Percentiles rank a stretch among this genome's conserved stretches.
Conservation (phyloP, 768 basidiomycete genomes). For the Naematelia aurantialba region DNA sequence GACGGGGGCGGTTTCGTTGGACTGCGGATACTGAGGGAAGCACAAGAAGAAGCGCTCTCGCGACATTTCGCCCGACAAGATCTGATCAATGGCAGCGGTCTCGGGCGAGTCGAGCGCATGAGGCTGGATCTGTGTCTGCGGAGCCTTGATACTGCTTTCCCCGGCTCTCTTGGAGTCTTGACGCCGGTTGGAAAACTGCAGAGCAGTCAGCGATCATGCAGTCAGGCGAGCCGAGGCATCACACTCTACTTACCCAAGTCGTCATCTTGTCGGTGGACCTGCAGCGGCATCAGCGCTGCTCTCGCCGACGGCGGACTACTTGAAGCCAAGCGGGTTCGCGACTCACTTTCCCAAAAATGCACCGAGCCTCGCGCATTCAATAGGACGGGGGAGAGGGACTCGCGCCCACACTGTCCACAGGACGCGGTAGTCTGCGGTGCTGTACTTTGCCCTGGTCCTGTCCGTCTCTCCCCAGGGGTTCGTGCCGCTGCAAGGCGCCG, state of each 20-base stretch:
- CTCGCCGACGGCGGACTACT: too few relatives aligned
- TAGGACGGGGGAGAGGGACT: not conserved
- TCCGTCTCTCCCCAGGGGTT: not conserved
- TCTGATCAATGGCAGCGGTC: not conserved
- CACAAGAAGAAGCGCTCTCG: not conserved
- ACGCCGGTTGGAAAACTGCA: not conserved
- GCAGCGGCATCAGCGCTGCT: not conserved
- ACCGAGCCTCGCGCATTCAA: not conserved
- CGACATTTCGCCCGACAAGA: not conserved
- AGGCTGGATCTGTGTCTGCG: not conserved
- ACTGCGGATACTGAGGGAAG: not conserved
- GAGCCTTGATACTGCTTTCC: not conserved
- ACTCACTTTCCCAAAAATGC: not conserved
- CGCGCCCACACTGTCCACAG: not conserved
- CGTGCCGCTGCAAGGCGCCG: not conserved
- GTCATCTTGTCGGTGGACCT: not conserved
- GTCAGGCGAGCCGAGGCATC: not conserved
- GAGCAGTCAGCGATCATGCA: not conserved
- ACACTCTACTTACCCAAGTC: not conserved
- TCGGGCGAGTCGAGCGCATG: not conserved
- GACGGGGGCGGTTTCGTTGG: not conserved
- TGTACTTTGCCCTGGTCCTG: not conserved
- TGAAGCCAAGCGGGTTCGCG: too few relatives aligned
- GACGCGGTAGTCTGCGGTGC: not conserved
- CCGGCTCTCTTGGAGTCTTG: not conserved